These are phyloP conservation scores for Sugiyamaella valdiviana DNA, from an alignment of 805 yeast genomes.

Conservation along the genomic window DNA sequence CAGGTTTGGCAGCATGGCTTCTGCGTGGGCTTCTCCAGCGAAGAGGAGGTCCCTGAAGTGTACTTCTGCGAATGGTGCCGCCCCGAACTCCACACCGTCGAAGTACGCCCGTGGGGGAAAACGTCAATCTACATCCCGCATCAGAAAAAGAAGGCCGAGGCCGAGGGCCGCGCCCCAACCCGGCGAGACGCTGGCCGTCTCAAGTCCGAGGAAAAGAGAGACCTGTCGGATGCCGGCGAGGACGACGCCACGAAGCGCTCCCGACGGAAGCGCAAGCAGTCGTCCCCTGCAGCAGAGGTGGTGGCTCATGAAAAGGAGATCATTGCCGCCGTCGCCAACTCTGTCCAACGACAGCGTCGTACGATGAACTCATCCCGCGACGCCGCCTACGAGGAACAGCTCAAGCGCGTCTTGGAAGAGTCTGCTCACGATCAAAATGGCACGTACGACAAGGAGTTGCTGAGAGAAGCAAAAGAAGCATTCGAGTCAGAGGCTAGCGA, in stretches of 20 bases:
- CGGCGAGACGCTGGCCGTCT: constrained; percentile 1
- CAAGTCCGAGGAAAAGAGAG: neutral
- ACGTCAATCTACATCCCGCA: constrained; percentile 47
- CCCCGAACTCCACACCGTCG: constrained; percentile 70
- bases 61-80: constrained; percentile 92
- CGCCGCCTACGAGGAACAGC: constrained; percentile 22
- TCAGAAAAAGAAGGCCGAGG: constrained; percentile 17
- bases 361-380: constrained; percentile 21
- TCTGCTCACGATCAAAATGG: constrained; percentile 35
- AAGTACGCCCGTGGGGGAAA: constrained; percentile 42
- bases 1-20: constrained; percentile 97
- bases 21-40: constrained; percentile 80
- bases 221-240: constrained; percentile 10
- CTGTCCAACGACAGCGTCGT: constrained; percentile 9
- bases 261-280: neutral
- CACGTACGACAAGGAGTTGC: no score
- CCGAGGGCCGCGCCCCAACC: constrained; percentile 22
- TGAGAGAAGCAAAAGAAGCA: neutral
- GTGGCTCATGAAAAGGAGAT: neutral
- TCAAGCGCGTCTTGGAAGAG: constrained; percentile 38
- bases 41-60: constrained; percentile 78
- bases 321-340: neutral
- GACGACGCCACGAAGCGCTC: neutral
- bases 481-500: neutral
- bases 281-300: neutral